phyloP scores from a whole-genome alignment of 1,284 basidiomycete species.

The Takashimella koratensis region DNA sequence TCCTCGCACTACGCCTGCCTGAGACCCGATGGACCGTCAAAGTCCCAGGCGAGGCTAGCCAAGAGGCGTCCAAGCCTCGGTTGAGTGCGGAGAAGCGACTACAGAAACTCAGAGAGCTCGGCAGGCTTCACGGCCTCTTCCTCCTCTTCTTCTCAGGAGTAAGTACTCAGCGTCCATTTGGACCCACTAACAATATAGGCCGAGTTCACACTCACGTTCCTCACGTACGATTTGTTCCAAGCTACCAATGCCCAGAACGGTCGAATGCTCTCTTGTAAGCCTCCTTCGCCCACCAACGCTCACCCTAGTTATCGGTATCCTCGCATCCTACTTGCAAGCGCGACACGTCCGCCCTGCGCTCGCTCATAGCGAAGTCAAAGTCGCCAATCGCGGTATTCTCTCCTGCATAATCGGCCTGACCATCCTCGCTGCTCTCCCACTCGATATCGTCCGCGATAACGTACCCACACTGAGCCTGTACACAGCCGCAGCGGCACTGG shows the following conservation, averaged over 20 bases:
- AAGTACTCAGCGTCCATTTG: slow-evolving; percentile 19
- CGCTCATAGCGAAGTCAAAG: slow-evolving; percentile 66
- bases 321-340: slow-evolving; percentile 81
- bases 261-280: slow-evolving; percentile 62
- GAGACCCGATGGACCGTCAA: slow-evolving; percentile 57
- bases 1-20: slow-evolving; percentile 61
- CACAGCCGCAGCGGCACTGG: slow-evolving; percentile 70
- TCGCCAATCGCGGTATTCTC: slow-evolving; percentile 71
- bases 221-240: slow-evolving; percentile 71
- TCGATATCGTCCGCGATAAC: slow-evolving; percentile 51
- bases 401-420: slow-evolving; percentile 66
- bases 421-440: slow-evolving; percentile 66
- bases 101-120: slow-evolving; percentile 50
- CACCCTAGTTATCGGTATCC: slow-evolving; percentile 63
- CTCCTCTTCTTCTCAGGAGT: slow-evolving; percentile 74
- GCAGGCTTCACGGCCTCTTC: slow-evolving; percentile 72
- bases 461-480: slow-evolving; percentile 56
- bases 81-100: slow-evolving; percentile 20
- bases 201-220: slow-evolving; percentile 86
- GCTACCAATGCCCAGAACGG: slow-evolving; percentile 89
- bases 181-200: slow-evolving; percentile 53
- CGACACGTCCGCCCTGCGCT: slow-evolving; percentile 68
- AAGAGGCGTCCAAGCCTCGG: slow-evolving; percentile 16
- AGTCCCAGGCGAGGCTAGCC: slow-evolving; percentile 55
- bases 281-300: background rate